Base-by-base conservation (phyloP, 495 filamentous ascomycete species). In the Friedmanniomyces simplex region DNA sequence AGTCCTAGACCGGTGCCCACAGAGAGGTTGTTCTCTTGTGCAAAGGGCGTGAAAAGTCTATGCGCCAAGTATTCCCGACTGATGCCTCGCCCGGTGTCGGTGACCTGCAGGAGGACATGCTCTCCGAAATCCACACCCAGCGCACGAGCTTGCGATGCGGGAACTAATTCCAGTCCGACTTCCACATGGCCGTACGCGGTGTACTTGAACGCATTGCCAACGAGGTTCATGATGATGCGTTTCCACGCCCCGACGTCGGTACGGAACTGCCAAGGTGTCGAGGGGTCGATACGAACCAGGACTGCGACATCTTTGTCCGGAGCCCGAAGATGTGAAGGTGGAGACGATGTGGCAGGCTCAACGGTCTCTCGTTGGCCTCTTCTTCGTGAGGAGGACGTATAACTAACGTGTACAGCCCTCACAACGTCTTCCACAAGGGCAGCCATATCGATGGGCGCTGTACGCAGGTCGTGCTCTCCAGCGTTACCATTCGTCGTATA, bases 171-270 rank as follows among this genome's bases (percentile, higher is more conserved):
- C 21, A 69, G 57, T 11, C 47, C 49, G 2, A 68, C 54, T 16
- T 47, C 43, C 42, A 69, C 64, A 30, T 58, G 50, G 14, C 67
- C 67, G 10, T 25, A 22, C 11, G 50, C 42, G 5, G 67, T 69
- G 53, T 66, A 69, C 32, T 68, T 69, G 13, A 69, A 41, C 16
- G 67, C 55, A 37, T 69, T 69, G 2, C 58, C 63, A 22, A 69
- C 63, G 1, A 68, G 49, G 46, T 67, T 67, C 67, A 69, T 69
- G 12, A 69, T 32, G 13, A 68, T 63, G n/a, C 66, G 52, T 55
- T 57, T 53, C 57, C 53, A 68, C 14, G 63, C 61, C 1, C 67
- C 67, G 2, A 50, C 49, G 5, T 65, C 54, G 12, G 65, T 52
- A 18, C 28, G 45, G 42, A 59, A 66, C 12, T 7, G 28, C 67